phyloP scores from a whole-genome alignment of 1,284 basidiomycete species.

The Vanrija sp. region DNA sequence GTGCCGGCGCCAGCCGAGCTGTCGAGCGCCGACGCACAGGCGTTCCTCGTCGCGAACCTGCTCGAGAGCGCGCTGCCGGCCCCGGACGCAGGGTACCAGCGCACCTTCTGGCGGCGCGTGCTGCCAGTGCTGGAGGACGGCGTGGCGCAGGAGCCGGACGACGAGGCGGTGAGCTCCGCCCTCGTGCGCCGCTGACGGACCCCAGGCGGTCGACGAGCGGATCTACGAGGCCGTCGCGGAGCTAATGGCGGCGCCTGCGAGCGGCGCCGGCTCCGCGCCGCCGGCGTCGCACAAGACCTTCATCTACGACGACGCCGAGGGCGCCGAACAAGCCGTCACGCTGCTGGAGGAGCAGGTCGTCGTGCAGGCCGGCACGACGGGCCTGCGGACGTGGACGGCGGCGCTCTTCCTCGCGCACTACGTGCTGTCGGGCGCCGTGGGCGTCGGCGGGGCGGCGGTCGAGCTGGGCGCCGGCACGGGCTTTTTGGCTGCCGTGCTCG shows the following conservation, averaged over 20 bases:
- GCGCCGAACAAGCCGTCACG: slow-evolving; percentile 20
- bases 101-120: slow-evolving; percentile 34
- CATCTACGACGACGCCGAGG: slow-evolving; percentile 30
- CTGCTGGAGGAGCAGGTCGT: slow-evolving; percentile 49
- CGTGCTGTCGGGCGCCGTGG: slow-evolving; percentile 17
- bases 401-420: slow-evolving; percentile 38
- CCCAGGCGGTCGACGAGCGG: slow-evolving; percentile 37
- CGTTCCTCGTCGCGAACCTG: slow-evolving; percentile 20
- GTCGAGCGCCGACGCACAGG: slow-evolving; percentile 12
- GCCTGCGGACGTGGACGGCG: slow-evolving; percentile 45
- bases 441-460: slow-evolving; percentile 6
- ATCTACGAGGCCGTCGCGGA: slow-evolving; percentile 39
- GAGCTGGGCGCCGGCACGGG: slow-evolving; percentile 50
- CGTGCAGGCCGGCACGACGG: slow-evolving; percentile 49
- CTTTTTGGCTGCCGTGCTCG: slow-evolving; percentile 42
- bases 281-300: slow-evolving; percentile 48
- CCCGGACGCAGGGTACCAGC: slow-evolving; percentile 33
- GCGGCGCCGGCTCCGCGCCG: slow-evolving; percentile 1
- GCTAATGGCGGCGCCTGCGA: slow-evolving; percentile 24
- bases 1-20: slow-evolving; percentile 22
- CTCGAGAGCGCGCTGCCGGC: slow-evolving; percentile 9
- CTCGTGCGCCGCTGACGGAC: background rate
- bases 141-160: slow-evolving; percentile 12
- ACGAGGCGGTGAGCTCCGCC: slow-evolving; percentile 18
- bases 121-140: slow-evolving; percentile 28